Percentiles rank a stretch among this genome's conserved stretches.
Evolutionary conservation across 805 yeast genomes (phyloP).

Genomic region (Henningerozyma blattae): DNA sequence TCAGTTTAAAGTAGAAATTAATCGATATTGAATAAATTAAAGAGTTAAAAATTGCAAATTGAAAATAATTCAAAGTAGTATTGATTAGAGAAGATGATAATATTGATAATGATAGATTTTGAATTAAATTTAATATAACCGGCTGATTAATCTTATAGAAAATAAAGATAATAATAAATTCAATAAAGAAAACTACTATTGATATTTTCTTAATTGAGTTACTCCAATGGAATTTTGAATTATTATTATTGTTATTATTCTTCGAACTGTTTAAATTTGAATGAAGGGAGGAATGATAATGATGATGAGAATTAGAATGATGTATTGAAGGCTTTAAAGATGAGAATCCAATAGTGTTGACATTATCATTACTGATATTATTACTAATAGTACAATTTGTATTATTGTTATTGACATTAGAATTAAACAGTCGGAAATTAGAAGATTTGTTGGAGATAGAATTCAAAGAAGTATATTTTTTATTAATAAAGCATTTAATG

Average conservation of each 20-base stretch:
- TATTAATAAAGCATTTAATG: constrained; percentile 18
- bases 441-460: not conserved
- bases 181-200: constrained; percentile 9
- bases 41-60: constrained; percentile 20
- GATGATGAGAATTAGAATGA: no score
- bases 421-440: not conserved
- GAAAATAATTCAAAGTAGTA: constrained; percentile 18
- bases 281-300: no score
- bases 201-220: constrained; percentile 2
- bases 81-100: constrained; percentile 24
- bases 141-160: constrained; percentile 15
- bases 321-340: no score
- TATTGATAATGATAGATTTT: constrained; percentile 19
- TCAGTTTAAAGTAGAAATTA: constrained; percentile 2
- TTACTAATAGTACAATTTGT: no score
- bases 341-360: no score
- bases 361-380: no score
- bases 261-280: no score
- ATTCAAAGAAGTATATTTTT: constrained; percentile 2
- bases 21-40: constrained; percentile 15
- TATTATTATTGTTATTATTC: no score
- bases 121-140: no score
- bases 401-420: not conserved
- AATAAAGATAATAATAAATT: constrained; percentile 12
- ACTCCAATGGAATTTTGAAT: no score